Evolutionary conservation across 2,329 filamentous ascomycete genomes (phyloP).

Genomic region (Colletotrichum cereale): DNA sequence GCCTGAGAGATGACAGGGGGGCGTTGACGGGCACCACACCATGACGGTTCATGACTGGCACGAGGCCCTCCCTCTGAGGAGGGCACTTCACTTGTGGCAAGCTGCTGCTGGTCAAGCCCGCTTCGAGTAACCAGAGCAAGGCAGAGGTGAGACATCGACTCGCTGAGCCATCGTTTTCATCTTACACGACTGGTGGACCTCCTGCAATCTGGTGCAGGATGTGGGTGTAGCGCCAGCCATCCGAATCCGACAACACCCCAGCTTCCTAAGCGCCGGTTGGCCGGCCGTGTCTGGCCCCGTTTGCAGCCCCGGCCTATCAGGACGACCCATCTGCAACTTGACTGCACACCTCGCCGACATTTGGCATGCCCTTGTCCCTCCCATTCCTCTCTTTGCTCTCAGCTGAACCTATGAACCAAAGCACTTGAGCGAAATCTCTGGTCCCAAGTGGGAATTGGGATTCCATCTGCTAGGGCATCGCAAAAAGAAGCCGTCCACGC

Average conservation of each 20-base stretch:
- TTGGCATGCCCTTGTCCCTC: conserved; percentile 40
- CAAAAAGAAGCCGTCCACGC: conserved; percentile 27
- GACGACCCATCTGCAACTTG: conserved; percentile 47
- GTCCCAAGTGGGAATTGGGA: conserved; percentile 30
- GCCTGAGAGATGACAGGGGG: conserved; percentile 30
- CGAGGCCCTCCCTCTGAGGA: conserved; percentile 55
- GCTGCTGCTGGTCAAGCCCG: conserved; percentile 46
- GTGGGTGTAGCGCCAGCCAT: conserved; percentile 59
- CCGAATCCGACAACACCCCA: conserved; percentile 55
- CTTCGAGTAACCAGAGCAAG: conserved; percentile 51
- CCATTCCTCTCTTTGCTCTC: conserved; percentile 28
- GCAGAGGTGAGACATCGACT: conserved; percentile 61
- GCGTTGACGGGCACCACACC: conserved; percentile 32
- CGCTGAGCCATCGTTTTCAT: conserved; percentile 56
- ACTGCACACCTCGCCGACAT: conserved; percentile 48
- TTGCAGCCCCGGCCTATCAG: conserved; percentile 58
- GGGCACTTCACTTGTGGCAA: conserved; percentile 53
- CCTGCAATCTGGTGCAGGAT: conserved; percentile 54
- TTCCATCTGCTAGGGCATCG: conserved; percentile 5
- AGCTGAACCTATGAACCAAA: conserved; percentile 39
- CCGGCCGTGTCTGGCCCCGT: conserved; percentile 46
- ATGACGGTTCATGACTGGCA: conserved; percentile 54
- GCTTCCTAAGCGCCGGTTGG: conserved; percentile 64
- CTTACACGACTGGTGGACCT: conserved; percentile 56
- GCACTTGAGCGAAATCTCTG: conserved; percentile 21